Base-by-base conservation (phyloP, 306 rosid species). In the Castanea sativa region DNA sequence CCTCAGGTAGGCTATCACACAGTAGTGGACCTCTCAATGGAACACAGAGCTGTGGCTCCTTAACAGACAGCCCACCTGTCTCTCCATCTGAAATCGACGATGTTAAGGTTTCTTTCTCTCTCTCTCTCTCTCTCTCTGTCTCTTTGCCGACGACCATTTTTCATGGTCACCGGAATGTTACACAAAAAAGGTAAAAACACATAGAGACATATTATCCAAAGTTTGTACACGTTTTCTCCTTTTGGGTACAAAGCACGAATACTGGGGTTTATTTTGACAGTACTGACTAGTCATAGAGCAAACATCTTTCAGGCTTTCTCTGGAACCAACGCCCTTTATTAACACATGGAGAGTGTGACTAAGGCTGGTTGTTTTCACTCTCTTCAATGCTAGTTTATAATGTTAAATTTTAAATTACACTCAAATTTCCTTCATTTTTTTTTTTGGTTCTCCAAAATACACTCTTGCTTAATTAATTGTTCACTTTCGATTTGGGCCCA, bases 11-110 rank as follows among this genome's bases (percentile, higher is more conserved):
- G 81, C 87, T 93, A 55, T 93, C 98, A 4, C 96, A 95, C 53
- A 95, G 99, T 71, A 93, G 98, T 70, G 99, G 98, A 16, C 97
- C 98, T 80, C 97, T 95, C n/a, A 94, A 91, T 78, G 97, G 91
- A 61, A 82, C 89, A 10, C 92, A 85, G n/a, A 88, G 94, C 25
- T 88, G 94, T 68, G 90, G 97, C 59, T 94, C 97, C 52, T 78
- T 90, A 15, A 91, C 93, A 68, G 98, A 93, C 75, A 95, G 96
- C 30, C 98, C 97, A 0, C 99, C 99, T 9, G 91, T 93, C 23
- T 93, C 99, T 1, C 98, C 99, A 23, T 89, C 98, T 30, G 93
- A 90, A 70, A 82, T 89, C 80, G 99, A 92, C 77, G 96, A 95
- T 80, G n/a, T 55, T 83, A 93, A 95, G 99, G 99, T 95, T 18